Evolutionary conservation across 2,329 filamentous ascomycete genomes (phyloP).

Genomic region (Lojkania enalia): DNA sequence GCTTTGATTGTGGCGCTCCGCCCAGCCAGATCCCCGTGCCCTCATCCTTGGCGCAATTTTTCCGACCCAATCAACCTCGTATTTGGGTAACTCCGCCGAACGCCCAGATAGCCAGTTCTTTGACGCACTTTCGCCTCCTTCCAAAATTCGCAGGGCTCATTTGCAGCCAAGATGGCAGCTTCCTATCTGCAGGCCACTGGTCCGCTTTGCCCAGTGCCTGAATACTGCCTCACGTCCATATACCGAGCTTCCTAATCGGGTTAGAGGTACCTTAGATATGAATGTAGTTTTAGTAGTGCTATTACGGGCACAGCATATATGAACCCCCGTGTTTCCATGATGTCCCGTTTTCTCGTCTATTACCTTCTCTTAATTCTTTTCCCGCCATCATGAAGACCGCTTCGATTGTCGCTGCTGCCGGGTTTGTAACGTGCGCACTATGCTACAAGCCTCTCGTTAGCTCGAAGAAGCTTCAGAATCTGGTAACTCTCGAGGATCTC

Average conservation of each 20-base stretch:
- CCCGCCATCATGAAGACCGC: slow-evolving; percentile 32
- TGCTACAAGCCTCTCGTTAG: slow-evolving; percentile 21
- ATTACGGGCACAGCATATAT: background rate
- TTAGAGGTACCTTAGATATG: slow-evolving; percentile 5
- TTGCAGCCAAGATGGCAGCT: slow-evolving; percentile 8
- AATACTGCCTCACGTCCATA: background rate
- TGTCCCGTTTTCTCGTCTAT: background rate
- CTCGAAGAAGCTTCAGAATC: slow-evolving; percentile 28
- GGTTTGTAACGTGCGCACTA: slow-evolving; percentile 22
- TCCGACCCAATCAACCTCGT: slow-evolving; percentile 34
- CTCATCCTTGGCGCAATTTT: slow-evolving; percentile 18
- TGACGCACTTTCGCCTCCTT: slow-evolving; percentile 6
- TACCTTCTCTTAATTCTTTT: background rate
- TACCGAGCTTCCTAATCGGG: slow-evolving; percentile 10
- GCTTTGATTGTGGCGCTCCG: slow-evolving; percentile 20
- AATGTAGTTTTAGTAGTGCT: background rate
- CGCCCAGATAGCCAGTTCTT: slow-evolving; percentile 3
- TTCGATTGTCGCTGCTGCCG: slow-evolving; percentile 25
- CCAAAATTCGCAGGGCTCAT: slow-evolving; percentile 7
- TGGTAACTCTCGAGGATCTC: slow-evolving; percentile 36
- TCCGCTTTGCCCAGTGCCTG: slow-evolving; percentile 2
- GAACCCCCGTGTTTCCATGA: background rate
- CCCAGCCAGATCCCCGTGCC: slow-evolving; percentile 11
- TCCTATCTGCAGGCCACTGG: slow-evolving; percentile 8
- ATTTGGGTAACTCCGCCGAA: slow-evolving; percentile 1